A percentile compares a stretch with the other conserved stretches of the same genome.
Conservation (phyloP, 2,329 filamentous ascomycete genomes). For the Pyricularia sp. region DNA sequence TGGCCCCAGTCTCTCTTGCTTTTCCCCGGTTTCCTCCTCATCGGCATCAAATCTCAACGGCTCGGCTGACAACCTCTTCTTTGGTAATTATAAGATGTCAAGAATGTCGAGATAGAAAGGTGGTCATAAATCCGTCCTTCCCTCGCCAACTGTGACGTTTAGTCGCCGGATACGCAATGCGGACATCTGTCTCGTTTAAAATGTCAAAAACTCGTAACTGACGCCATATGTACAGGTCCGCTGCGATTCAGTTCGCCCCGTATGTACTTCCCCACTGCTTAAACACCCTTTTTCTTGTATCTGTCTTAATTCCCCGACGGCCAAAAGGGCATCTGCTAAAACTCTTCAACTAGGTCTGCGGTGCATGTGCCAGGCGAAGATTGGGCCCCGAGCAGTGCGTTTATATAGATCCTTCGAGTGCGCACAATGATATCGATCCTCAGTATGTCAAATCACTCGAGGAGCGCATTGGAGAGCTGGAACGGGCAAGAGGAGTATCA, state of each 20-base stretch:
- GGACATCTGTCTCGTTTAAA: not conserved
- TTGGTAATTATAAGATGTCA: not conserved
- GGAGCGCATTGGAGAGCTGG: slow-evolving; percentile 7
- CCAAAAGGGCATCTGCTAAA: not conserved
- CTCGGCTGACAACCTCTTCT: not conserved
- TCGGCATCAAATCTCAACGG: not conserved
- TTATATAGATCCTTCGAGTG: not conserved
- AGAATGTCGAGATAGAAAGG: slow-evolving; percentile 6
- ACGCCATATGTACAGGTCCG: not conserved
- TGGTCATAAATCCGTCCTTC: not conserved
- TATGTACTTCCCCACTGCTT: not conserved
- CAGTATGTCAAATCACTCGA: slow-evolving; percentile 6
- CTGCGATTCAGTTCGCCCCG: slow-evolving; percentile 4
- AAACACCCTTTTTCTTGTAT: not conserved
- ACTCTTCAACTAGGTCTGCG: not conserved
- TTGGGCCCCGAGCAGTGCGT: slow-evolving; percentile 5
- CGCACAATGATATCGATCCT: not conserved
- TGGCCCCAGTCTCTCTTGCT: not conserved
- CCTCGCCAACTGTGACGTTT: not conserved
- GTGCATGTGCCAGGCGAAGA: slow-evolving; percentile 3
- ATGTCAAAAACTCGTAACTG: not conserved
- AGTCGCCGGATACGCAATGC: not conserved
- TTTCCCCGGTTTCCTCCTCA: not conserved
- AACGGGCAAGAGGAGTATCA: not conserved
- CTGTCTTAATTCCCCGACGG: not conserved